A percentile compares a stretch with the other conserved stretches of the same genome.
These are phyloP conservation scores for Chlorella sp. DNA, from an alignment of 139 green algal species.

Conservation along the genomic window DNA sequence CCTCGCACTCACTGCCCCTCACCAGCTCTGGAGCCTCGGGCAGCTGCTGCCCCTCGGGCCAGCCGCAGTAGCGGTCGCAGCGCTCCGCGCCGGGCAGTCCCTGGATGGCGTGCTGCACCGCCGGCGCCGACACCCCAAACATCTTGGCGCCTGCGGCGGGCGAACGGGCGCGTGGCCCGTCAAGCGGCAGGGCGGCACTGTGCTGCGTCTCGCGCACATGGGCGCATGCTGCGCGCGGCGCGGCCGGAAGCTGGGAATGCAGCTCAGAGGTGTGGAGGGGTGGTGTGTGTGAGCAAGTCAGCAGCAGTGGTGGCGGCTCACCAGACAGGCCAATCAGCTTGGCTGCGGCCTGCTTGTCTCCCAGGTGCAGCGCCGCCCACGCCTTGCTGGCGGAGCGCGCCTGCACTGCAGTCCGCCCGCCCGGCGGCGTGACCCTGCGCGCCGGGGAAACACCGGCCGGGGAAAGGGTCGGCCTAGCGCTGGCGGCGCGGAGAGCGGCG, in stretches of 20 bases:
- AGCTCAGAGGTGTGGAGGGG: background rate
- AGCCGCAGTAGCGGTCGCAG: constrained; percentile 58
- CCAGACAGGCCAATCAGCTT: constrained; percentile 4
- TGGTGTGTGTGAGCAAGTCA: background rate
- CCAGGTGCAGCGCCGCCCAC: constrained; percentile 53
- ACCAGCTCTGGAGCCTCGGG: constrained; percentile 43
- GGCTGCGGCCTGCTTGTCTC: background rate
- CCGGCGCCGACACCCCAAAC: constrained; percentile 53
- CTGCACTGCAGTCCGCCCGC: constrained; percentile 30
- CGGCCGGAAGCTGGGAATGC: no score
- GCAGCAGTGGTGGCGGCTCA: constrained; percentile 8
- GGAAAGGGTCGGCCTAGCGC: no score
- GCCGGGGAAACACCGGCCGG: background rate
- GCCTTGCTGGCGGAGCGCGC: constrained; percentile 47
- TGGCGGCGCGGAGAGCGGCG: no score
- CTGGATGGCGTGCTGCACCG: constrained; percentile 43
- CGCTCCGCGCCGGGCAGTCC: constrained; percentile 41
- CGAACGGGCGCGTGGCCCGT: no score
- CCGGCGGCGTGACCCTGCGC: constrained; percentile 57
- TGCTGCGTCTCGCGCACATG: background rate
- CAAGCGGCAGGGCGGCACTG: background rate
- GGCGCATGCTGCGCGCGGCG: background rate
- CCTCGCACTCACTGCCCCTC: no score
- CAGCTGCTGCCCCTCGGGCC: constrained; percentile 41
- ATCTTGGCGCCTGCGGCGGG: constrained; percentile 30